Conservation (phyloP, 2,329 filamentous ascomycete species). For the Ceratocystis harringtonii region DNA sequence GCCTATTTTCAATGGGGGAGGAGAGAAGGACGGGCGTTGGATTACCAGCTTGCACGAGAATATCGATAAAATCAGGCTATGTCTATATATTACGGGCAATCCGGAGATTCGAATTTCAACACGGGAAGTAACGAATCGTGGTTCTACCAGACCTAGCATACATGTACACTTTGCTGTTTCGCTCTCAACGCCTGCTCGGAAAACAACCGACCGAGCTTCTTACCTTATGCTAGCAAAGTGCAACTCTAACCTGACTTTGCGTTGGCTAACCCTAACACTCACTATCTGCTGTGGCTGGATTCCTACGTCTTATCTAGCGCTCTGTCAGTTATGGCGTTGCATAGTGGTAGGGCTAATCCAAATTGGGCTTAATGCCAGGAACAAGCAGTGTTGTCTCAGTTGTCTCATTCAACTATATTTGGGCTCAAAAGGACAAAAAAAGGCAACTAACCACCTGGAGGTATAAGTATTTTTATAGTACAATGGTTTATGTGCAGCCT, state of each 20-base stretch:
- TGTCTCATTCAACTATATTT: constrained; percentile 2
- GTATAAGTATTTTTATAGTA: neutral
- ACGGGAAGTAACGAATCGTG: neutral
- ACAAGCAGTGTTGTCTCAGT: constrained; percentile 3
- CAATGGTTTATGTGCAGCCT: neutral
- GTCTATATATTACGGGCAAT: neutral
- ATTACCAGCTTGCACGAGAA: neutral
- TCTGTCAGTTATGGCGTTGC: neutral
- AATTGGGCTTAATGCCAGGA: constrained; percentile 17
- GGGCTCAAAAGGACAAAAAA: neutral
- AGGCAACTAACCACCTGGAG: too few relatives aligned
- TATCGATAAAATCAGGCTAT: neutral
- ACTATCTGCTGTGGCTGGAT: neutral
- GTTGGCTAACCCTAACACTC: neutral
- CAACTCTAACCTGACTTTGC: neutral
- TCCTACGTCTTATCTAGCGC: too few relatives aligned
- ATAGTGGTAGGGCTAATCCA: neutral
- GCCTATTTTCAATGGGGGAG: too few relatives aligned
- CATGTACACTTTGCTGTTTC: neutral
- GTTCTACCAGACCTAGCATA: neutral
- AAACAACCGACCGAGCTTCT: neutral
- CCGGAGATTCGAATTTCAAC: neutral
- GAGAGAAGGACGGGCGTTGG: neutral
- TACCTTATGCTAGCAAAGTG: neutral
- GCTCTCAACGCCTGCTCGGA: neutral